Conservation (phyloP, 2,329 filamentous ascomycete genomes). For the Clonostachys sp. region DNA sequence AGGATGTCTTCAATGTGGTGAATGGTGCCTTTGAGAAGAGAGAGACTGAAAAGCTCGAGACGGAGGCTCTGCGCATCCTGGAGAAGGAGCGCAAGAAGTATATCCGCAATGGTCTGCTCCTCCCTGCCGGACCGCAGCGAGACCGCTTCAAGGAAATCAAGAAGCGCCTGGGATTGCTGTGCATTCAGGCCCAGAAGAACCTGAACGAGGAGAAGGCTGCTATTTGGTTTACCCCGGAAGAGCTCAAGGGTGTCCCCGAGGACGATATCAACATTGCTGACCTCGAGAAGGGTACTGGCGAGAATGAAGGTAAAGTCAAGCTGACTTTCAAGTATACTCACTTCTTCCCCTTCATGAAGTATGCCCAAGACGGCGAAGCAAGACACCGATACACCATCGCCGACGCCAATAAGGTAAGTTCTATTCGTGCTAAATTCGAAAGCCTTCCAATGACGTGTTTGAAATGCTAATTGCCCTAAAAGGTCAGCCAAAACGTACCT, state of each 20-base stretch:
- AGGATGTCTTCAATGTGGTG: conserved; percentile 70
- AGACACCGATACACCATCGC: conserved; percentile 65
- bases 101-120: conserved; percentile 69
- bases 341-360: conserved; percentile 73
- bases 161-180: conserved; percentile 70
- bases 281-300: conserved; percentile 67
- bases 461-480: background rate
- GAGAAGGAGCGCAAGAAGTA: conserved; percentile 76
- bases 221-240: conserved; percentile 69
- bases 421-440: background rate
- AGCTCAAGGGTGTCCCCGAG: conserved; percentile 70
- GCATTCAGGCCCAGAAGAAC: conserved; percentile 74
- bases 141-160: conserved; percentile 85
- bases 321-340: conserved; percentile 83
- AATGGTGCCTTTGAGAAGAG: conserved; percentile 49
- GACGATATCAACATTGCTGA: conserved; percentile 61
- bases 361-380: conserved; percentile 65
- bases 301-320: conserved; percentile 69
- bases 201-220: conserved; percentile 80
- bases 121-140: conserved; percentile 64
- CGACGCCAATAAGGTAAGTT: conserved; percentile 70
- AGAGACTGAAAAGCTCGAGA: conserved; percentile 53
- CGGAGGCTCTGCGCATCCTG: conserved; percentile 67
- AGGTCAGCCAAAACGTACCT: conserved; percentile 65
- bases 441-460: too few species aligned